Base-by-base conservation (phyloP, 176 grass and related monocot genomes). In the Oryza punctata region DNA sequence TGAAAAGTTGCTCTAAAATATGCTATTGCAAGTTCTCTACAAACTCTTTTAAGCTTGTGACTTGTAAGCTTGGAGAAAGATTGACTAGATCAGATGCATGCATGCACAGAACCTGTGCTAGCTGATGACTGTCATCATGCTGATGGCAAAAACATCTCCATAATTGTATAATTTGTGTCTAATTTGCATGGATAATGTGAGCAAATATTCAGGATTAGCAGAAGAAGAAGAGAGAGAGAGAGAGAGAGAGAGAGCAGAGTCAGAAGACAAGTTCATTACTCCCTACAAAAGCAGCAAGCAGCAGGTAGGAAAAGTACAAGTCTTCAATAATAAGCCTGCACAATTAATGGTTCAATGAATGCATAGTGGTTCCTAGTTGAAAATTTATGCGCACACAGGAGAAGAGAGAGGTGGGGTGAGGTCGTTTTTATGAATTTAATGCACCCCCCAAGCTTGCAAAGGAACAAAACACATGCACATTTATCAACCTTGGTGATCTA, bases 301-400 rank as follows among this genome's bases (percentile, higher is more conserved):
- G 75, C 83, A 19, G 49, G 65, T 70, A 45, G 46, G 78, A 69
- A 61, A 87, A 87, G 46, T 69, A 81, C 85, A 35, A 13, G 78
- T 27, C 78, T 81, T 87, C 78, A 76, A 63, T 46, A 69, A 81
- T 46, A 81, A 80, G 78, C 78, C 78, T 67, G 85, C 63, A 28
- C 78, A 81, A 87, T 87, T 46, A 87, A 87, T 87, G 85, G 78
- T 87, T 87, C 77, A 61, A 81, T 81, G 7, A 75, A 87, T 75
- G 78, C 78, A 33, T 60, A 81, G 85, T 68, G 61, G 77, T 75
- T 87, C 85, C 85, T 46, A 5, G 78, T 81, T 87, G 85, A 81
- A 87, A 33, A 69, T 60, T 26, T 40, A 70, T 52, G 76, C 77
- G 3, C 71, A 12, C 19, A 65, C 70, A 81, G 16, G 69, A 30